Base-by-base conservation (phyloP, 495 filamentous ascomycete species). In the Hypomontagnella monticulosa region DNA sequence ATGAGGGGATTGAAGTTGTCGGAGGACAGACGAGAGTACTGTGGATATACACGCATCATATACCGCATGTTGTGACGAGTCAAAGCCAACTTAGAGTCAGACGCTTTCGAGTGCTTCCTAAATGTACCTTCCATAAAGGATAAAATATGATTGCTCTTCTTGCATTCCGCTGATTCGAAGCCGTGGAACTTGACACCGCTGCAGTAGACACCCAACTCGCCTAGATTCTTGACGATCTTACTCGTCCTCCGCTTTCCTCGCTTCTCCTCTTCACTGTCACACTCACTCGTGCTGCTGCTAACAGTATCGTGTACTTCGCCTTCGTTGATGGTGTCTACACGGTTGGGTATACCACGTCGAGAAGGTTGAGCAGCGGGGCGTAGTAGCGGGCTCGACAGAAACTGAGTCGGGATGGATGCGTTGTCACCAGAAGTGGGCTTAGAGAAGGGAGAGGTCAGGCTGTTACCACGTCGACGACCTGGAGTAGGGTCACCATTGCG, bases 11-110 rank as follows among this genome's bases (percentile, higher is more conserved):
- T 91, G 67, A 97, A 97, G 75, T 99, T 99, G 56, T 88, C 88
- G 4, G 95, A 98, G 33, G 83, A 83, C 34, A 97, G 80, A 11
- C 95, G 91, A 55, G 84, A 88, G 9, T 82, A 88, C 14, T 89
- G 89, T 3, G 95, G 95, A 75, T 99, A 99, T 30, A 98, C 92
- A 37, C 95, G 88, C 83, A 97, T 97, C 63, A 99, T 83, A 67
- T 93, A 90, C 38, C 88, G 89, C 78, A 91, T 88, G 72, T 99
- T 99, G 79, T 99, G 95, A 54, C 88, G 85, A 65, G 91, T 88
- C 16, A 97, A 80, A n/a, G 86, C 78, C 27, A 83, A 81, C 74
- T 93, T 96, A 42, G 85, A 85, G 4, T 89, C 89, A 27, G 82
- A 80, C 36, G 87, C 84, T 66, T 90, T 89, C 70, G 85, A 91